These are phyloP conservation scores for Fusarium sp. DNA, from an alignment of 2,329 filamentous ascomycete genomes.

Conservation along the genomic window DNA sequence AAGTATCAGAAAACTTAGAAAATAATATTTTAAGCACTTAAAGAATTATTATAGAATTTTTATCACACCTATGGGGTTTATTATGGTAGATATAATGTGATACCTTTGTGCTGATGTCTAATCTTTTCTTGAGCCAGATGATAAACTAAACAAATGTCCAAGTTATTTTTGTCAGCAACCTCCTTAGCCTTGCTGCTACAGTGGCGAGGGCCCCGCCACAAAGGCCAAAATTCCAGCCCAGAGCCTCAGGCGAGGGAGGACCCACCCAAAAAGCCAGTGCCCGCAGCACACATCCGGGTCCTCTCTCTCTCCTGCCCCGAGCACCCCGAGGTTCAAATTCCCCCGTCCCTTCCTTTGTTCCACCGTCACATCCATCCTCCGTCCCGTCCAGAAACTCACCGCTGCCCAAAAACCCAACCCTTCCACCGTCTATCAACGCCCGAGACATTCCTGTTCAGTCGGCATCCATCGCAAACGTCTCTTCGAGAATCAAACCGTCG, in stretches of 20 bases:
- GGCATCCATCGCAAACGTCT: slow-evolving; percentile 17
- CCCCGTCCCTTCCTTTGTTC: slow-evolving; percentile 16
- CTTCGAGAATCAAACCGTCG: slow-evolving; percentile 1
- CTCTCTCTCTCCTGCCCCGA: slow-evolving; percentile 32
- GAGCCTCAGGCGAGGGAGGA: slow-evolving; percentile 43
- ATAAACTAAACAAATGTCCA: neutral
- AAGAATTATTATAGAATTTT: too few species aligned
- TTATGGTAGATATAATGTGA: too few species aligned
- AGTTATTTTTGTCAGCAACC: neutral
- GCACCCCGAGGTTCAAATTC: slow-evolving; percentile 34
- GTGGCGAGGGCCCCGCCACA: slow-evolving; percentile 34
- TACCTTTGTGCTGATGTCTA: too few species aligned
- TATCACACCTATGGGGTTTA: too few species aligned
- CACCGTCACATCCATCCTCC: slow-evolving; percentile 14
- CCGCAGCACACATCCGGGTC: slow-evolving; percentile 9
- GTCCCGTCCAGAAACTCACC: slow-evolving; percentile 30
- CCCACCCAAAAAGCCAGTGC: slow-evolving; percentile 21
- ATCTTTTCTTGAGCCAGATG: too few species aligned
- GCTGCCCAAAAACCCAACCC: slow-evolving; percentile 36
- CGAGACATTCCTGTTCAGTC: slow-evolving; percentile 21
- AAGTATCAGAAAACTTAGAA: too few species aligned
- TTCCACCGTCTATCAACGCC: slow-evolving; percentile 4
- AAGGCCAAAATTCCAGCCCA: slow-evolving; percentile 37
- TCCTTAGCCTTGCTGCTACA: slow-evolving; percentile 17
- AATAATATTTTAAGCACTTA: too few species aligned